Base-by-base conservation (phyloP, 2,329 filamentous ascomycete species). In the Ciborinia camelliae region DNA sequence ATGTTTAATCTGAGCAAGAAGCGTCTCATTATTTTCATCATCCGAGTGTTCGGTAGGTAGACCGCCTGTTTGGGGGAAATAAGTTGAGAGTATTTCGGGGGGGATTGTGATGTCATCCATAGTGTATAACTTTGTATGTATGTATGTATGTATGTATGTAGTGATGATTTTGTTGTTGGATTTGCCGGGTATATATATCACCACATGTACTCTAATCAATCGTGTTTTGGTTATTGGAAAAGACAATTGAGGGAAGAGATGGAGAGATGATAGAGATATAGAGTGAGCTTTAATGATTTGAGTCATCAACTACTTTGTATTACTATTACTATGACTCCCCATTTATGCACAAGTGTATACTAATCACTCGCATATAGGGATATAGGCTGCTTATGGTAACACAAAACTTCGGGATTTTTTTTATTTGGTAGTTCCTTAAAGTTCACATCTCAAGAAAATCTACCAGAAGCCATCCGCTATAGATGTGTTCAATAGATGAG, bases 1-100 rank as follows among this genome's bases (percentile, higher is more conserved):
- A 67, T 80, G 79, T 41, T 71, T 66, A 9, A 75, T 75, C 65
- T 76, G 73, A 3, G 71, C 65, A 26, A 70, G 55, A 9, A 69
- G 57, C 1, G 14, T 54, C 20, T 54, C 14, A 3, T 39, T 39
- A 26, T 18, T 39, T 28, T 39, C 12, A 28, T 55, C 58, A 28
- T 60, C 30, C 10, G 58, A 62, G 47, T 39, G 30, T 23, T 48
- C 26, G 5, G 32, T 47, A 7, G 64, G 62, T 47, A 61, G 41
- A 4, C 26, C 4, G 1, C 60, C 65, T 1, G 51, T 50, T 39
- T 67, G 48, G 57, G 68, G 47, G 64, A 69, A 70, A 57, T 71
- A 54, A 7, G 45, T 62, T 14, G 69, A 57, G 43, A 70, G 63
- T 14, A 45, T 45, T 39, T 64, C 41, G 15, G 48, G 50, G 61